Percentiles rank a stretch among this genome's conserved stretches.
Conservation (phyloP, 2,329 filamentous ascomycete genomes). For the Trichoderma hamatum region DNA sequence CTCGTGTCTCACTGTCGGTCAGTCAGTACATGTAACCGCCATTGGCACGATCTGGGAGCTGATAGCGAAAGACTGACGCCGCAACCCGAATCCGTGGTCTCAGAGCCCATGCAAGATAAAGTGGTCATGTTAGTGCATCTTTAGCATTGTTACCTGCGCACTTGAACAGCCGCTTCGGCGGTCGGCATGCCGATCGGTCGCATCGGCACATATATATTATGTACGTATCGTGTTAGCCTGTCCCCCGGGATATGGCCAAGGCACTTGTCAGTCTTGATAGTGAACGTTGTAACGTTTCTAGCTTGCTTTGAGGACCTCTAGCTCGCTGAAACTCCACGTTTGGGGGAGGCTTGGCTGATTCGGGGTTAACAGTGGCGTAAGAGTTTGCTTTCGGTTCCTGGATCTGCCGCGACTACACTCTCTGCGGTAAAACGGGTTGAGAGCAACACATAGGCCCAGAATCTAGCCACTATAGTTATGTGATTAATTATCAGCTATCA, state of each 20-base stretch:
- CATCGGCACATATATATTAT: neutral
- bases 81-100: neutral
- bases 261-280: neutral
- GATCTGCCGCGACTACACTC: neutral
- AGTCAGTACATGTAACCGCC: too few species aligned
- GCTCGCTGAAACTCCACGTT: neutral
- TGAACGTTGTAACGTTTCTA: neutral
- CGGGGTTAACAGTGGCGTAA: constrained; percentile 6
- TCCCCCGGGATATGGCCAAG: neutral
- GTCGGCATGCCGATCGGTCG: neutral
- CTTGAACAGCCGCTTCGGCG: neutral
- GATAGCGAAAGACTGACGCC: neutral
- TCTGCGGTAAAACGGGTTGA: constrained; percentile 1
- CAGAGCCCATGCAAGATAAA: neutral
- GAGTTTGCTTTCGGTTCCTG: constrained; percentile 13
- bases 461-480: too few species aligned
- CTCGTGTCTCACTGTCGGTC: neutral
- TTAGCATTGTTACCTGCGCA: neutral
- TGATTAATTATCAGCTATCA: neutral
- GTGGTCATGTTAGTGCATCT: neutral
- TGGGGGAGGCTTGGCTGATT: neutral
- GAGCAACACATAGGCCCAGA: too few species aligned
- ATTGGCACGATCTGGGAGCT: neutral
- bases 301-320: neutral
- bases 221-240: too few species aligned